Evolutionary conservation across 495 filamentous ascomycete genomes (phyloP).

Genomic region (Aspergillus coremiiformis): DNA sequence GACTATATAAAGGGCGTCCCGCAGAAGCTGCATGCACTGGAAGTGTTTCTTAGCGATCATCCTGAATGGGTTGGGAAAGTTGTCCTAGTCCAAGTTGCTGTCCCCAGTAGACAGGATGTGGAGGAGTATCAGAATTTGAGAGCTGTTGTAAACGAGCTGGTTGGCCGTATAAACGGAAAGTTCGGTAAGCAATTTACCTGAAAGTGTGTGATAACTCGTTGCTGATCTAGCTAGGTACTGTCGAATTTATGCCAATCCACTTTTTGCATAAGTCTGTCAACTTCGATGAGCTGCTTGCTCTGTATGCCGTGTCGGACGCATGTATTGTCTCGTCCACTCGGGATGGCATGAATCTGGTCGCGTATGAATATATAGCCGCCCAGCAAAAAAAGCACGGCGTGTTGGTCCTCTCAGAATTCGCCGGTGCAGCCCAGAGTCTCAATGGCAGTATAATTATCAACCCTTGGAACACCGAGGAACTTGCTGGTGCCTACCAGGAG

Average conservation of each 20-base stretch:
- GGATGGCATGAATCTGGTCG: slow-evolving; percentile 99
- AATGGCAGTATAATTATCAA: slow-evolving; percentile 92
- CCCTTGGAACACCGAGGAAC: slow-evolving; percentile 95
- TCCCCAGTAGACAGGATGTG: slow-evolving; percentile 88
- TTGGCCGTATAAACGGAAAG: slow-evolving; percentile 89
- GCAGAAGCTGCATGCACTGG: slow-evolving; percentile 90
- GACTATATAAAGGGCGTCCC: slow-evolving; percentile 98
- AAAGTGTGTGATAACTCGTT: background rate
- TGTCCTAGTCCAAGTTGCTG: slow-evolving; percentile 93
- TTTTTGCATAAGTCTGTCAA: slow-evolving; percentile 92
- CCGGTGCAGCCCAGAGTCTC: slow-evolving; percentile 85
- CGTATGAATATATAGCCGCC: slow-evolving; percentile 93
- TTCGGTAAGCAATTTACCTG: slow-evolving; percentile 51
- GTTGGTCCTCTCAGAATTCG: slow-evolving; percentile 92
- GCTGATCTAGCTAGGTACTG: slow-evolving; percentile 49
- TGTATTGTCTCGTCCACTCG: slow-evolving; percentile 92
- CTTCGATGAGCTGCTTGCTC: slow-evolving; percentile 86
- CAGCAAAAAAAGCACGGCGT: slow-evolving; percentile 83
- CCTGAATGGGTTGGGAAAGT: slow-evolving; percentile 98
- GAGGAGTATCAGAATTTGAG: slow-evolving; percentile 96
- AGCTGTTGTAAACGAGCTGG: slow-evolving; percentile 88
- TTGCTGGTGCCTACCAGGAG: slow-evolving; percentile 87
- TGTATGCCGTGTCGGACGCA: slow-evolving; percentile 89
- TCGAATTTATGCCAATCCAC: slow-evolving; percentile 97
- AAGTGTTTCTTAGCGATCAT: slow-evolving; percentile 93